A percentile compares a stretch with the other conserved stretches of the same genome.
Conservation (phyloP, 805 yeast genomes). For the Sugiyamaella mastotermitis region DNA sequence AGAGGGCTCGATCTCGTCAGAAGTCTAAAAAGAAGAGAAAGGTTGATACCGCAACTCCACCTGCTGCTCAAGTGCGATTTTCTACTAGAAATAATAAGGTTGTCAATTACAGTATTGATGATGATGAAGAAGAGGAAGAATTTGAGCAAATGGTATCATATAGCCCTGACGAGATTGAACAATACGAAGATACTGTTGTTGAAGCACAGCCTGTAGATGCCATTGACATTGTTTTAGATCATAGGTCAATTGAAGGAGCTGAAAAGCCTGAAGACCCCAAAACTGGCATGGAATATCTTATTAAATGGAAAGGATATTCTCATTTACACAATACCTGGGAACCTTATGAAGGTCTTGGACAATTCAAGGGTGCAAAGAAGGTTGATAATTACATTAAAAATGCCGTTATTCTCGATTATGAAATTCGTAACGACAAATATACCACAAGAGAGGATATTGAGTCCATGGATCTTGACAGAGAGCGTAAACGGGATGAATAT, state of each 20-base stretch:
- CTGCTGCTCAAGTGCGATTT: constrained; percentile 43
- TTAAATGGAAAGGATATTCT: constrained; percentile 84
- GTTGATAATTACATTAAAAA: constrained; percentile 87
- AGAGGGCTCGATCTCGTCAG: constrained; percentile 10
- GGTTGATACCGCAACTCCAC: not conserved
- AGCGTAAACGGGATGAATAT: constrained; percentile 74
- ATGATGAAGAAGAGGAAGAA: constrained; percentile 47
- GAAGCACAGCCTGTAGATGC: constrained; percentile 37
- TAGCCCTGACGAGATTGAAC: constrained; percentile 20
- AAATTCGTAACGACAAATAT: constrained; percentile 68
- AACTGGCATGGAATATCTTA: constrained; percentile 24
- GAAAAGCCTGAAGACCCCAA: constrained; percentile 28
- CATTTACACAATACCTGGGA: constrained; percentile 98
- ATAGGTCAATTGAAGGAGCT: constrained; percentile 32
- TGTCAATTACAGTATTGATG: constrained; percentile 75
- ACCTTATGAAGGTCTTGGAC: constrained; percentile 42
- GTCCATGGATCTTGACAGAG: constrained; percentile 86
- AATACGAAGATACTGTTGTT: constrained; percentile 21
- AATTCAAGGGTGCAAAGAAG: constrained; percentile 69
- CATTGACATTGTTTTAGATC: constrained; percentile 51
- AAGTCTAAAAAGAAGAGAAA: constrained; percentile 24
- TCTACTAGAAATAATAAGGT: constrained; percentile 65
- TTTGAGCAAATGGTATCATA: constrained; percentile 33
- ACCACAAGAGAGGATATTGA: constrained; percentile 91
- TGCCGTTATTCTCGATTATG: constrained; percentile 63